Evolutionary conservation across 495 filamentous ascomycete genomes (phyloP), one percentile per base, ranked within the genome.

Genomic region (Penicillium fimorum): DNA sequence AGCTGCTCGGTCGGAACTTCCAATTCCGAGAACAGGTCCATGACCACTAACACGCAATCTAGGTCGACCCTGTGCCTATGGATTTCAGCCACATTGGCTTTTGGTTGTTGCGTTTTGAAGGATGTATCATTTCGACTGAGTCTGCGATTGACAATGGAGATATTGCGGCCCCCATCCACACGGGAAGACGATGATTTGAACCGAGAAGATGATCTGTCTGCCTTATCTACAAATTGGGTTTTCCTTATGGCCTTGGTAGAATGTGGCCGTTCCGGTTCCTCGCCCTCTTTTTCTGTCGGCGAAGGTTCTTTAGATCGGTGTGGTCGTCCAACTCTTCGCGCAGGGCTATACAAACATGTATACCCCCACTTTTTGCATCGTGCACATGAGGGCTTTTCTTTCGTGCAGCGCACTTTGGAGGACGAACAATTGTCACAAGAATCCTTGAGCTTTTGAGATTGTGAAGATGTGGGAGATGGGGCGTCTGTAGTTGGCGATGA

Each of bases 381-480:
- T 40, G 62, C 46, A 53, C 74, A 77, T 5, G 59, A 44, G 0
- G 74, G 73, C 7, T 70, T 72, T 27, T 65, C 60, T 55, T 71
- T 73, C 52, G 71, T 64, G 48, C 72, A 77, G 57, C 66, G 70
- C 7, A 77, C 61, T 55, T 77, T 77, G 2, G 71, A 72, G 6
- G 58, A 50, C 12, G 71, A 69, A 53, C 74, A 76, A 25, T 50
- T 62, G 50, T 76, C 73, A 42, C 73, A 76, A 42, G 66, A 70
- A 33, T 70, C 66, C 56, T 72, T 72, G 17, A 74, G 55, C 54
- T 70, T 71, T 37, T 47, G 48, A 13, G 48, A 4, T 12, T 50
- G 32, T 29, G 48, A 50, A n/a, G 48, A 50, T 20, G 35, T 25
- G n/a, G 47, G 41, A 43, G 41, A n/a, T 43, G 41, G 41, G 18